Evolutionary conservation across 2,329 filamentous ascomycete genomes (phyloP).

Genomic region (Albophoma yamanashiensis): DNA sequence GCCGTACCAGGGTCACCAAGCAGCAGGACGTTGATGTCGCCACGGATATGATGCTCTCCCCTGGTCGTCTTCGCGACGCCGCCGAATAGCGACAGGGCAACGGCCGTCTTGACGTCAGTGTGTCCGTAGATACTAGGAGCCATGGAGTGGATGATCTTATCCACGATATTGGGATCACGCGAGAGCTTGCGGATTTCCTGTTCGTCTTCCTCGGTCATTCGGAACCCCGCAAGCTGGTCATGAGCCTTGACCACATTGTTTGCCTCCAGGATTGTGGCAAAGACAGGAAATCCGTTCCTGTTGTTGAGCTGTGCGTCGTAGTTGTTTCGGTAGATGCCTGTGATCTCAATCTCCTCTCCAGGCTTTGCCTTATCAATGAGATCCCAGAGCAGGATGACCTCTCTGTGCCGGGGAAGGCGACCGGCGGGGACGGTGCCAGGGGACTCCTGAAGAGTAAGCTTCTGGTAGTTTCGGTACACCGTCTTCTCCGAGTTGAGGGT

Average conservation of each 20-base stretch:
- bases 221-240: conserved; percentile 93
- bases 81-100: conserved; percentile 88
- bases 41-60: conserved; percentile 82
- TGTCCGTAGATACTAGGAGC: conserved; percentile 97
- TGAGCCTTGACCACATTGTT: conserved; percentile 97
- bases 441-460: conserved; percentile 91
- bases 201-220: conserved; percentile 90
- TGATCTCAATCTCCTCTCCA: conserved; percentile 94
- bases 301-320: conserved; percentile 97
- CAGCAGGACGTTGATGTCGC: conserved; percentile 94
- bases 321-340: conserved; percentile 94
- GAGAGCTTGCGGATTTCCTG: conserved; percentile 80
- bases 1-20: conserved; percentile 96
- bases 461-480: conserved; percentile 97
- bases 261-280: conserved; percentile 93
- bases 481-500: conserved; percentile 96
- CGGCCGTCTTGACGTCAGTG: conserved; percentile 91
- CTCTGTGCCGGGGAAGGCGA: conserved; percentile 82
- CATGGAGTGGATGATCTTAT: conserved; percentile 87
- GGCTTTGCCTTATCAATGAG: conserved; percentile 95
- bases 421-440: conserved; percentile 94
- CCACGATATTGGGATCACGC: conserved; percentile 80
- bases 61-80: conserved; percentile 87
- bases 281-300: conserved; percentile 96
- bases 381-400: conserved; percentile 94